Conservation (phyloP, 208 protist species). For the Crithidia expoeki region DNA sequence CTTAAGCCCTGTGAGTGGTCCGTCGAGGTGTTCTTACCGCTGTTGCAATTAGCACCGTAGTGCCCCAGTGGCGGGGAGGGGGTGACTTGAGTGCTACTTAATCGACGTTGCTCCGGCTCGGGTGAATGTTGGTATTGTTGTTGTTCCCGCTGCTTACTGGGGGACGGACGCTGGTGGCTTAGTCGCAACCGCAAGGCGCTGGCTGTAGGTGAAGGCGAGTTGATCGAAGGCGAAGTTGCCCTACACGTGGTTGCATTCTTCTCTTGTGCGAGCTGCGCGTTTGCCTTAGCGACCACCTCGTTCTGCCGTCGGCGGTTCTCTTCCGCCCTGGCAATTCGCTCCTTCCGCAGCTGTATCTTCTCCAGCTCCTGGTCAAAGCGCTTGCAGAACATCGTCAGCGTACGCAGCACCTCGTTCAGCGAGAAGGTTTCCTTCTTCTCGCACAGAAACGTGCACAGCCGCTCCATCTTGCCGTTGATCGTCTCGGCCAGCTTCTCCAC, state of each 20-base stretch:
- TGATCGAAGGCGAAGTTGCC: not conserved
- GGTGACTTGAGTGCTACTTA: not conserved
- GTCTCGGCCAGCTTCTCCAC: slow-evolving; percentile 53
- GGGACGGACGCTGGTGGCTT: not conserved
- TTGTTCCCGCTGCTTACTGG: not conserved
- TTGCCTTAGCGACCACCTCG: slow-evolving; percentile 11
- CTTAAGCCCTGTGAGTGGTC: not conserved
- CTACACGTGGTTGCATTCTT: not conserved
- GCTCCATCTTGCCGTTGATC: slow-evolving; percentile 49
- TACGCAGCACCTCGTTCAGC: slow-evolving; percentile 62
- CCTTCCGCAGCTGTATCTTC: slow-evolving; percentile 31
- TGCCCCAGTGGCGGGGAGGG: not conserved
- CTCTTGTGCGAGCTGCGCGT: slow-evolving; percentile 11
- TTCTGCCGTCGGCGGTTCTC: slow-evolving; percentile 11
- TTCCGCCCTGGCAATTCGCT: slow-evolving; percentile 10
- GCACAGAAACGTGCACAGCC: slow-evolving; percentile 58
- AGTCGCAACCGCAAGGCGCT: not conserved
- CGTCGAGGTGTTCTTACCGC: not conserved
- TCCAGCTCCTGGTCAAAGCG: slow-evolving; percentile 53
- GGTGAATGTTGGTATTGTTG: not conserved
- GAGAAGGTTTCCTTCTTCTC: slow-evolving; percentile 53
- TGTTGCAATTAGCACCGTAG: not conserved
- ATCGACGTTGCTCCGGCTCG: slow-evolving; percentile 7
- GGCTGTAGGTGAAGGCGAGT: not conserved
- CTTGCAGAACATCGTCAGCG: slow-evolving; percentile 65